Evolutionary conservation across 345 rosid species (phyloP).

Genomic region (Arabidopsis thaliana): TAIR10.1 NC_003071.7:19648501-19649000

Average conservation of each 20-base stretch:
- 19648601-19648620: slow-evolving; percentile 88
- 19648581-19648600: slow-evolving; percentile 91
- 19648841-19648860: slow-evolving; percentile 2
- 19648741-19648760: not conserved
- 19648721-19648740: not conserved
- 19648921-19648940: slow-evolving; percentile 32
- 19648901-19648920: not conserved
- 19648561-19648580: slow-evolving; percentile 96
- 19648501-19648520: slow-evolving; percentile 86
- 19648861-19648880: not conserved
- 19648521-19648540: slow-evolving; percentile 66
- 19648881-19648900: slow-evolving; percentile 10
- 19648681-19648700: not conserved
- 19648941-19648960: slow-evolving; percentile 10
- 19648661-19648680: not conserved
- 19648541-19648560: slow-evolving; percentile 78
- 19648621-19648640: slow-evolving; percentile 71
- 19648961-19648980: slow-evolving; percentile 4
- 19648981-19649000: slow-evolving; percentile 31
- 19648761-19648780: not conserved
- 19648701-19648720: not conserved
- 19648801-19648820: not conserved
- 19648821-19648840: slow-evolving; percentile 38
- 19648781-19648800: not conserved
- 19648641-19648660: slow-evolving; percentile 87